A percentile compares a stretch with the other conserved stretches of the same genome.
Evolutionary conservation across 352 stramenopile species (phyloP).

Genomic region (Phytophthora sojae): DNA sequence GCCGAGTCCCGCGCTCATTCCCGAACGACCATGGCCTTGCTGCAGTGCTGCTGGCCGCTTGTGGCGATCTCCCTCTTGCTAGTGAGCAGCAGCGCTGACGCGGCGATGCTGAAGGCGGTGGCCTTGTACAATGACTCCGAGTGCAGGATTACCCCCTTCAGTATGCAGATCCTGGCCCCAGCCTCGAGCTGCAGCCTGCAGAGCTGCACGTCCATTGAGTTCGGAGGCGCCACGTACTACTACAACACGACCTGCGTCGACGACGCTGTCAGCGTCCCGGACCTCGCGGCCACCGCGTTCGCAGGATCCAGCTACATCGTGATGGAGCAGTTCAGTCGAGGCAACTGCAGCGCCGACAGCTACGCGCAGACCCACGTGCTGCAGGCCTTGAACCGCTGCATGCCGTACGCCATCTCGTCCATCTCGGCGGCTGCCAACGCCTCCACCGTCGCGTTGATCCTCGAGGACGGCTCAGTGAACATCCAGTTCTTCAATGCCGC

Average conservation of each 20-base stretch:
- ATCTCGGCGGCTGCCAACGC: constrained; percentile 19
- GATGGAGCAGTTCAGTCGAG: constrained; percentile 28
- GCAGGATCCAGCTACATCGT: constrained; percentile 29
- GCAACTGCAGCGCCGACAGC: constrained; percentile 27
- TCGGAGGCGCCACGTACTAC: constrained; percentile 27
- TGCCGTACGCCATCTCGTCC: constrained; percentile 31
- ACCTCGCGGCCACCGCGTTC: constrained; percentile 19
- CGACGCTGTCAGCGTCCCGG: constrained; percentile 11
- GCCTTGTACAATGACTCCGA: constrained; percentile 26
- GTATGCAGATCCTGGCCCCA: constrained; percentile 26
- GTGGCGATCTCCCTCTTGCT: constrained; percentile 16
- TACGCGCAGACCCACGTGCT: constrained; percentile 35
- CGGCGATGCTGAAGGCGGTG: constrained; percentile 19
- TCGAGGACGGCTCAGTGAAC: constrained; percentile 27
- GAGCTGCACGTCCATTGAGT: constrained; percentile 21
- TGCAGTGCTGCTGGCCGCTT: constrained; percentile 12
- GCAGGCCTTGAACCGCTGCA: constrained; percentile 26
- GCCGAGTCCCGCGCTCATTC: constrained; percentile 21
- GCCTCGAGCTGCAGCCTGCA: constrained; percentile 26
- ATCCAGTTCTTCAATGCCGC: constrained; percentile 25
- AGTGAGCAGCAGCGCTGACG: not conserved
- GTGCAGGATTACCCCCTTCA: constrained; percentile 27
- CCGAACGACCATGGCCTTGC: constrained; percentile 34
- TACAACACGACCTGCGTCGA: constrained; percentile 26
- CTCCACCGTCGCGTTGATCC: constrained; percentile 27